These are phyloP conservation scores for Pneumocystis murina DNA, from an alignment of 1,139 yeast species.

Conservation along the genomic window DNA sequence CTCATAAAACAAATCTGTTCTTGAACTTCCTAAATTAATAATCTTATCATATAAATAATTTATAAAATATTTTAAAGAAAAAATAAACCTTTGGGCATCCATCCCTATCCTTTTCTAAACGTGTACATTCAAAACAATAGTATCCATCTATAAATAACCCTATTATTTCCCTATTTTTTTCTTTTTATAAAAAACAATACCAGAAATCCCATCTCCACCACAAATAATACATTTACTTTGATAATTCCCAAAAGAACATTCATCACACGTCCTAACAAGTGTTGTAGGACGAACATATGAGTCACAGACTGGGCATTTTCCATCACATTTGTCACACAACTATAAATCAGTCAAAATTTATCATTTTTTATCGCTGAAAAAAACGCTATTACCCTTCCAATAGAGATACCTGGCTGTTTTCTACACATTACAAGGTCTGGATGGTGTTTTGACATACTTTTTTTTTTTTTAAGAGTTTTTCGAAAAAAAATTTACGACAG, in stretches of 20 bases:
- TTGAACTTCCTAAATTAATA: constrained; percentile 61
- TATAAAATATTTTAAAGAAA: not conserved
- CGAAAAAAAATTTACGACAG: not conserved
- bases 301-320: constrained; percentile 83
- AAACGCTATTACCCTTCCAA: constrained; percentile 30
- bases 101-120: constrained; percentile 66
- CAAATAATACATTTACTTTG: constrained; percentile 61
- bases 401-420: constrained; percentile 64
- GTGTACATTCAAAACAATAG: constrained; percentile 78
- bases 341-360: constrained; percentile 23
- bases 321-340: constrained; percentile 74
- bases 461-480: not conserved
- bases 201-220: constrained; percentile 32
- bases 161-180: constrained; percentile 17
- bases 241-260: constrained; percentile 61
- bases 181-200: not conserved
- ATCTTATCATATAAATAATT: constrained; percentile 28
- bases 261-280: constrained; percentile 67
- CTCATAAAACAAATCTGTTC: constrained; percentile 53
- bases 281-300: constrained; percentile 65
- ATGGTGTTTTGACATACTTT: constrained; percentile 73
- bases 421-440: constrained; percentile 73
- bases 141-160: constrained; percentile 37
- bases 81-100: constrained; percentile 52
- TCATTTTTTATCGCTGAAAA: not conserved